These are phyloP conservation scores for Marasmius tenuissimus DNA, from an alignment of 1,284 basidiomycete genomes.

Conservation along the genomic window DNA sequence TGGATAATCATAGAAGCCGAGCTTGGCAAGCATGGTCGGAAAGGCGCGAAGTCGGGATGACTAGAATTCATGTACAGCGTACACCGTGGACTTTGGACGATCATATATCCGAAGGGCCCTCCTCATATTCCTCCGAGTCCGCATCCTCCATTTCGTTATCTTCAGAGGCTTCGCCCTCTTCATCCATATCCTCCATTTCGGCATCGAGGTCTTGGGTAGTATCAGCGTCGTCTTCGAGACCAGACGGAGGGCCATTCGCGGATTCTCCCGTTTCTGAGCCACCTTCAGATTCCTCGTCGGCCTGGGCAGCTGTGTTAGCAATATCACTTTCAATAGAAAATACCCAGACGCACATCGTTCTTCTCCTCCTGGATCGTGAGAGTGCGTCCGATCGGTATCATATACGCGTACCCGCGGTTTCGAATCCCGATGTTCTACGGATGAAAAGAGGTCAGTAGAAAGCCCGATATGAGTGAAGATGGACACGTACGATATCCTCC, in stretches of 20 bases:
- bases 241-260: slow-evolving; percentile 32
- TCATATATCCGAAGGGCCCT: slow-evolving; percentile 1
- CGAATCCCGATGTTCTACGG: slow-evolving; percentile 56
- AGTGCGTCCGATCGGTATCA: slow-evolving; percentile 71
- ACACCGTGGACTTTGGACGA: background rate
- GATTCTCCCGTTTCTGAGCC: slow-evolving; percentile 45
- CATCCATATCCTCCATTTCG: slow-evolving; percentile 73
- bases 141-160: slow-evolving; percentile 38
- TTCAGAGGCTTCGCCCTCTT: slow-evolving; percentile 33
- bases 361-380: slow-evolving; percentile 79
- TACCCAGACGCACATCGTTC: slow-evolving; percentile 61
- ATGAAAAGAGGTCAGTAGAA: slow-evolving; percentile 7
- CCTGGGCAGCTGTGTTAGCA: slow-evolving; percentile 27
- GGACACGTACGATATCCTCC: slow-evolving; percentile 59
- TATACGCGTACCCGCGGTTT: slow-evolving; percentile 64
- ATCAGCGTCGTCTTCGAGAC: slow-evolving; percentile 53
- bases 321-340: background rate
- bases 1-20: no score
- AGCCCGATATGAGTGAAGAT: background rate
- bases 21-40: background rate
- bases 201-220: slow-evolving; percentile 63
- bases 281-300: slow-evolving; percentile 46
- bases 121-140: slow-evolving; percentile 31
- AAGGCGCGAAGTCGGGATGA: background rate
- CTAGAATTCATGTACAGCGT: background rate